phyloP scores from a whole-genome alignment of 805 yeast species.

The Ogataea paraovalis region DNA sequence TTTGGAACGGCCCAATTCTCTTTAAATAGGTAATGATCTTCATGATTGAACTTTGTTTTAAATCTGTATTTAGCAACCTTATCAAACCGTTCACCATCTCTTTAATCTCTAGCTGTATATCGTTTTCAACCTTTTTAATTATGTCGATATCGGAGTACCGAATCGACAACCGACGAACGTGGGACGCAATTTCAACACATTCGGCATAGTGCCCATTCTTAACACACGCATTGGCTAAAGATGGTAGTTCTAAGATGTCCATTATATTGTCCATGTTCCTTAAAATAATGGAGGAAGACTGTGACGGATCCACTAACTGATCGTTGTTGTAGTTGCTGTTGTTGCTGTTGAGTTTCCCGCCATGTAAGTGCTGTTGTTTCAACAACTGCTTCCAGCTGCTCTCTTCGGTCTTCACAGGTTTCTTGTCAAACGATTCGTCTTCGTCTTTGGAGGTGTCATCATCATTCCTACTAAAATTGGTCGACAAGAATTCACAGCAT shows the following conservation, averaged over 20 bases:
- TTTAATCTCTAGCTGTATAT: slow-evolving; percentile 52
- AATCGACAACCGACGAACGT: slow-evolving; percentile 62
- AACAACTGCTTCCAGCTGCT: slow-evolving; percentile 21
- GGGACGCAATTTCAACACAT: slow-evolving; percentile 77
- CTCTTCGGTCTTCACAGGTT: slow-evolving; percentile 8
- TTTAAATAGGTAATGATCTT: slow-evolving; percentile 75
- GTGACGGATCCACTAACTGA: not conserved
- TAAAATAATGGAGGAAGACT: slow-evolving; percentile 31
- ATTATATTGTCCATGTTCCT: slow-evolving; percentile 66
- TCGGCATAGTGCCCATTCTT: slow-evolving; percentile 84
- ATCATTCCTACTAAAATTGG: slow-evolving; percentile 26
- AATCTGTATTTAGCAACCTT: slow-evolving; percentile 64
- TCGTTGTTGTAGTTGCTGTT: too few species aligned
- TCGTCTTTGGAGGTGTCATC: slow-evolving; percentile 8
- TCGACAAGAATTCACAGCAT: slow-evolving; percentile 29
- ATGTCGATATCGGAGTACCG: slow-evolving; percentile 62
- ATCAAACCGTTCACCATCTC: slow-evolving; percentile 67
- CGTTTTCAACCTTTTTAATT: slow-evolving; percentile 45
- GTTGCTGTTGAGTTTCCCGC: not conserved
- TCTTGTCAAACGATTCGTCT: slow-evolving; percentile 1
- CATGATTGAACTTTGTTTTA: slow-evolving; percentile 73
- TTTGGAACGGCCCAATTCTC: slow-evolving; percentile 53
- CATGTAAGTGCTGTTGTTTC: slow-evolving; percentile 16
- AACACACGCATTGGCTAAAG: slow-evolving; percentile 79
- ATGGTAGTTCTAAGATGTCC: slow-evolving; percentile 80